phyloP scores from a whole-genome alignment of 2,329 filamentous ascomycete species.

The Conoideocrella luteorostrata region DNA sequence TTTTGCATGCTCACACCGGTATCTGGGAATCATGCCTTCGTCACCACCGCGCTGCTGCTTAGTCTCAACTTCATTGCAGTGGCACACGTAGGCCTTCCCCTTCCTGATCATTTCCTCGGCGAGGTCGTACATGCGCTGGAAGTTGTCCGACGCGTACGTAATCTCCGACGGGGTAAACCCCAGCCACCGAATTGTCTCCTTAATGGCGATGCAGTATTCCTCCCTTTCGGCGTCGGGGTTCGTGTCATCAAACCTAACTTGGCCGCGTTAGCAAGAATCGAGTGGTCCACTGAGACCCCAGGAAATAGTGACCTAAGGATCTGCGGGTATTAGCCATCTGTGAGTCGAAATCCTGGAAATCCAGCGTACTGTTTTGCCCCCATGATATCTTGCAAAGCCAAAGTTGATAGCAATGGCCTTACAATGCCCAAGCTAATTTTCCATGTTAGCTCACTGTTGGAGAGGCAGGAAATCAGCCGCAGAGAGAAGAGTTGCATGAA shows the following conservation, averaged over 20 bases:
- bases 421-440: constrained; percentile 87
- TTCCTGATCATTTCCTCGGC: constrained; percentile 72
- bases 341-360: no score
- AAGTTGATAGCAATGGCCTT: constrained; percentile 98
- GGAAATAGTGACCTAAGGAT: no score
- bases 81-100: constrained; percentile 72
- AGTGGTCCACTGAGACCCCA: no score
- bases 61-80: constrained; percentile 73
- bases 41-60: constrained; percentile 82
- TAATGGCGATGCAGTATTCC: constrained; percentile 80
- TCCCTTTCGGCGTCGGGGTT: constrained; percentile 93
- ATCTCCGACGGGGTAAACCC: constrained; percentile 46
- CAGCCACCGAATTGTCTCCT: constrained; percentile 82
- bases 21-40: constrained; percentile 61
- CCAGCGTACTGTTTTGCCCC: no score
- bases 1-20: constrained; percentile 73
- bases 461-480: no score
- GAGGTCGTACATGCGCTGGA: constrained; percentile 73
- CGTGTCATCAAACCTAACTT: constrained; percentile 93
- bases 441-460: no score
- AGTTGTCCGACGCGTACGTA: constrained; percentile 84
- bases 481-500: no score
- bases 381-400: constrained; percentile 81
- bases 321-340: no score
- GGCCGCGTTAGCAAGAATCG: no score